Evolutionary conservation across 208 protist species (phyloP), one percentile per base, ranked within the genome.

Genomic region (Trypanosoma mega): DNA sequence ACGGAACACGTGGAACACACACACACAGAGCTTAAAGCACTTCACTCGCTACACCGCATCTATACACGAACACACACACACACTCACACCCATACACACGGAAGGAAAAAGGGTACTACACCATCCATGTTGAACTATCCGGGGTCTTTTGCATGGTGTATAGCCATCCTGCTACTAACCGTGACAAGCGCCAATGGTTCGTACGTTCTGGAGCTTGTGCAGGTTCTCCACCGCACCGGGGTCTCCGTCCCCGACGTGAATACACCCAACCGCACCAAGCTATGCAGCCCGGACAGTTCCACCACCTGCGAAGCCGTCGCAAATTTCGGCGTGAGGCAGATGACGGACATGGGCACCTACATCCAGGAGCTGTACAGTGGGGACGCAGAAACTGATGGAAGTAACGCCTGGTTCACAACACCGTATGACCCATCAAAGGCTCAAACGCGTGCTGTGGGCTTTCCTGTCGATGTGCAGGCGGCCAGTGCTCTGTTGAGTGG

Each of bases 261-360:
- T n/a, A 44, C 43, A 45, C 61, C 61, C 30, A 54, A 59, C 50
- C 61, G 61, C 11, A 39, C 29, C 1, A 67, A 67, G 29, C 21
- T 59, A 30, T 67, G 61, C 51, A 67, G 61, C 43, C 61, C 61
- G 21, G 23, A 48, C n/a, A 26, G 61, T 31, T 2, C 11, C 16
- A 45, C 24, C 50, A 59, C 4, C 51, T 67, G 61, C 39, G 27
- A 6, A 33, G 61, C 61, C 61, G 59, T 67, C 23, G 61, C 61
- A 67, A 67, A 67, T 51, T 11, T 21, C 41, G 61, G 61, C 61
- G 61, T 52, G 29, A 12, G 53, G 51, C 61, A 67, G 61, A 21
- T 67, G 41, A 50, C 6, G 29, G 61, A 31, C 27, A 53, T 67
- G 61, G 61, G 61, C 5, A 44, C 20, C 21, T 52, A 67, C 50